Evolutionary conservation across 2,329 filamentous ascomycete species (phyloP).

Genomic region (Incumbomyces delicatus): DNA sequence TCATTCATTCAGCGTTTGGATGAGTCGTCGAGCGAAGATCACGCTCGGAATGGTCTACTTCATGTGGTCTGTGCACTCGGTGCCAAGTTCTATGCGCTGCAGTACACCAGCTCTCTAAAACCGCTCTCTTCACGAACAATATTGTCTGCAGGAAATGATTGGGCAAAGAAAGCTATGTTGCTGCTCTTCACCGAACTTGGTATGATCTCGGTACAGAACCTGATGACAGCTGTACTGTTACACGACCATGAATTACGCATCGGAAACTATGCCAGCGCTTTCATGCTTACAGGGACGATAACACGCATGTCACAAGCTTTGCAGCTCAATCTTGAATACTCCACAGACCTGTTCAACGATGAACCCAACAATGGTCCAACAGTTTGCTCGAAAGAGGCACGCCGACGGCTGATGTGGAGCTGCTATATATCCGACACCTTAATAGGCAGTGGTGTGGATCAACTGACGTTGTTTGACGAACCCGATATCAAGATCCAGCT

Average conservation of each 20-base stretch:
- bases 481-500: constrained; percentile 24
- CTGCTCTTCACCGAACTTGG: constrained; percentile 4
- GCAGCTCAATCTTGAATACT: constrained; percentile 26
- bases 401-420: constrained; percentile 25
- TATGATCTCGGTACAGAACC: constrained; percentile 7
- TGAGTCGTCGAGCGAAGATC: constrained; percentile 14
- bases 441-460: constrained; percentile 25
- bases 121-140: constrained; percentile 3
- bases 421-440: constrained; percentile 25
- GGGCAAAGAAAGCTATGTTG: constrained; percentile 8
- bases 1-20: constrained; percentile 22
- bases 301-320: constrained; percentile 25
- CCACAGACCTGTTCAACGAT: constrained; percentile 23
- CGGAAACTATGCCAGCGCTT: constrained; percentile 26
- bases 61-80: constrained; percentile 22
- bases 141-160: constrained; percentile 8
- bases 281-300: constrained; percentile 26
- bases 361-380: constrained; percentile 14
- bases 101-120: constrained; percentile 3
- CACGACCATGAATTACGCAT: constrained; percentile 25
- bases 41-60: constrained; percentile 18
- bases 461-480: constrained; percentile 24
- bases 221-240: constrained; percentile 22
- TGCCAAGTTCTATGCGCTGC: constrained; percentile 14
- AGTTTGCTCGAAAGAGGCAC: constrained; percentile 20